phyloP scores from a whole-genome alignment of 148 eudicot genomes.

The Euryodendron excelsum region DNA sequence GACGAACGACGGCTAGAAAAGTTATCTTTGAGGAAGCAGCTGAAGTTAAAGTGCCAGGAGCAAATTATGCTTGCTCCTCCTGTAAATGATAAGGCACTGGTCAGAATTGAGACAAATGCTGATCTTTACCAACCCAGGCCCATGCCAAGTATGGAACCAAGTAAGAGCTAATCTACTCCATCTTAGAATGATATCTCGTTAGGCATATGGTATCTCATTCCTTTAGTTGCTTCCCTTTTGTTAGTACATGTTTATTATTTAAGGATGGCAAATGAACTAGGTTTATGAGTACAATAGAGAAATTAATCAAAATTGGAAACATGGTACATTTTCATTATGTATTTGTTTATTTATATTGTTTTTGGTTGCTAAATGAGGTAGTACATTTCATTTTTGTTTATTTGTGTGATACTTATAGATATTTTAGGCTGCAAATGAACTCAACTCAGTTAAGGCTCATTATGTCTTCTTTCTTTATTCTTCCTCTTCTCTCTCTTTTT shows the following conservation, averaged over 20 bases:
- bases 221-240: background rate
- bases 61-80: conserved; percentile 33
- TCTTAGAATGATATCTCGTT: background rate
- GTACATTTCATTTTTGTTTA: background rate
- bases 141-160: conserved; percentile 36
- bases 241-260: background rate
- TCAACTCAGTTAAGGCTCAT: background rate
- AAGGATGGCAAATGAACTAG: background rate
- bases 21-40: conserved; percentile 70
- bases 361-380: background rate
- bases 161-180: conserved; percentile 23
- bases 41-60: conserved; percentile 70
- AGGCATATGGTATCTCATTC: background rate
- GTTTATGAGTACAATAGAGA: background rate
- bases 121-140: conserved; percentile 34
- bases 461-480: background rate
- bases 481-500: no score
- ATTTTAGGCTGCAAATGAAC: background rate
- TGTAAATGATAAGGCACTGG: conserved; percentile 31
- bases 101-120: conserved; percentile 30
- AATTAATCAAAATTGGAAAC: background rate
- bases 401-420: background rate
- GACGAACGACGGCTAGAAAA: conserved; percentile 70
- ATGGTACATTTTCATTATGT: background rate
- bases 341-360: background rate